Conservation (phyloP, 1,284 basidiomycete genomes). For the Heterobasidion irregulare region DNA sequence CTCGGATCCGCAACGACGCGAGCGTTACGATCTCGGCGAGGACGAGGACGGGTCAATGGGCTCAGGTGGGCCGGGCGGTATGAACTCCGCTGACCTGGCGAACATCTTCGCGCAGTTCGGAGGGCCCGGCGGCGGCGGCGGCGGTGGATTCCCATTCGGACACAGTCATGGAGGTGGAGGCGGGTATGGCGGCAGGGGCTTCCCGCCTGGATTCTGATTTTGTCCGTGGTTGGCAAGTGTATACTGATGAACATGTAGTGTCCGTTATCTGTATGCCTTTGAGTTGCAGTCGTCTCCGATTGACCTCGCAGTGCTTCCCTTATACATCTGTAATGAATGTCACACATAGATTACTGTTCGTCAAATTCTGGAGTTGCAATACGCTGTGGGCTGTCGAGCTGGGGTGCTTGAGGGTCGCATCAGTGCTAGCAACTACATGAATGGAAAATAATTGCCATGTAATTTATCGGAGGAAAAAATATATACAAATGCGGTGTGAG, state of each 20-base stretch:
- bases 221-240: not conserved
- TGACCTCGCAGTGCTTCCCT: not conserved
- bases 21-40: conserved; percentile 70
- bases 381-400: too few relatives aligned
- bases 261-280: not conserved
- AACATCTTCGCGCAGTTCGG: conserved; percentile 52
- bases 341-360: too few relatives aligned
- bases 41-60: conserved; percentile 58
- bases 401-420: too few relatives aligned
- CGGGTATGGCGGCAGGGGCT: not conserved
- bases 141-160: conserved; percentile 16
- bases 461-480: too few relatives aligned
- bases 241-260: too few relatives aligned
- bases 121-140: conserved; percentile 10
- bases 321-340: too few relatives aligned
- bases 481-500: too few relatives aligned
- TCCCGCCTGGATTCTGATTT: not conserved
- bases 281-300: not conserved
- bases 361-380: too few relatives aligned
- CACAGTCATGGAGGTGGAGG: conserved; percentile 7
- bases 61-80: conserved; percentile 19
- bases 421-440: too few relatives aligned
- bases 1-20: conserved; percentile 58
- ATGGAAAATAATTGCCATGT: too few relatives aligned
- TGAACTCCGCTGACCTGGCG: conserved; percentile 44